Evolutionary conservation across 2,329 filamentous ascomycete species (phyloP).

Genomic region (Colletotrichum chlorophyti): DNA sequence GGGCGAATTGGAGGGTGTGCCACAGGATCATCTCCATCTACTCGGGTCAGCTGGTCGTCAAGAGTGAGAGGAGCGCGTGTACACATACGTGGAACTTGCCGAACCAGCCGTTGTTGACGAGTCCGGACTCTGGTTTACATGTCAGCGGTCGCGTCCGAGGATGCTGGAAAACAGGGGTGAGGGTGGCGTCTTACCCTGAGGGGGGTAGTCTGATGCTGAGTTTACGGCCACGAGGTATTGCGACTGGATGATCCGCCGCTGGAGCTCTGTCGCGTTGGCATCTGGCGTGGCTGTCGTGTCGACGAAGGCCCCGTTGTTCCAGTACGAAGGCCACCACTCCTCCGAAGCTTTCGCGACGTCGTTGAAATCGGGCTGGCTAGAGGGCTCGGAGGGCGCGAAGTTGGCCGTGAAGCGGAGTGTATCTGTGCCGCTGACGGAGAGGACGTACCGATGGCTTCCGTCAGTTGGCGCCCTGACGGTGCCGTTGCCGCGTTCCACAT

Average conservation of each 20-base stretch:
- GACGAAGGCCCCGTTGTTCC: conserved; percentile 58
- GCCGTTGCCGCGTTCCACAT: conserved; percentile 32
- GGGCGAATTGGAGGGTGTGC: conserved; percentile 57
- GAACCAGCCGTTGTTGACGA: conserved; percentile 63
- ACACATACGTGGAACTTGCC: conserved; percentile 57
- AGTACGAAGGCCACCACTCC: conserved; percentile 56
- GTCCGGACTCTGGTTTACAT: conserved; percentile 39
- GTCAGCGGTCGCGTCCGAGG: conserved; percentile 4
- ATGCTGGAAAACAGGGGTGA: too few relatives aligned
- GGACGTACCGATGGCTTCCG: conserved; percentile 50
- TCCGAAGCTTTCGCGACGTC: conserved; percentile 39
- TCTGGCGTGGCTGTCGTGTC: conserved; percentile 50
- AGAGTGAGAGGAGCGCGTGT: too few relatives aligned
- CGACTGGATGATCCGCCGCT: conserved; percentile 58
- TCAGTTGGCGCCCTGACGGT: conserved; percentile 40
- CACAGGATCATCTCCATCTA: conserved; percentile 61
- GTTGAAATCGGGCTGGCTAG: conserved; percentile 33
- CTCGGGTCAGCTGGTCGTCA: not conserved
- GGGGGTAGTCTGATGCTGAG: conserved; percentile 53
- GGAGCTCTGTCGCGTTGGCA: conserved; percentile 53
- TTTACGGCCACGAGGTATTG: conserved; percentile 62
- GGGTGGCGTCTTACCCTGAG: conserved; percentile 45
- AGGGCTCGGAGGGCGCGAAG: conserved; percentile 37
- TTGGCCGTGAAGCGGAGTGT: conserved; percentile 39
- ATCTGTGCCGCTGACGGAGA: conserved; percentile 36